phyloP scores from a whole-genome alignment of 148 eudicot genomes.

The Chenopodium suecicum region DNA sequence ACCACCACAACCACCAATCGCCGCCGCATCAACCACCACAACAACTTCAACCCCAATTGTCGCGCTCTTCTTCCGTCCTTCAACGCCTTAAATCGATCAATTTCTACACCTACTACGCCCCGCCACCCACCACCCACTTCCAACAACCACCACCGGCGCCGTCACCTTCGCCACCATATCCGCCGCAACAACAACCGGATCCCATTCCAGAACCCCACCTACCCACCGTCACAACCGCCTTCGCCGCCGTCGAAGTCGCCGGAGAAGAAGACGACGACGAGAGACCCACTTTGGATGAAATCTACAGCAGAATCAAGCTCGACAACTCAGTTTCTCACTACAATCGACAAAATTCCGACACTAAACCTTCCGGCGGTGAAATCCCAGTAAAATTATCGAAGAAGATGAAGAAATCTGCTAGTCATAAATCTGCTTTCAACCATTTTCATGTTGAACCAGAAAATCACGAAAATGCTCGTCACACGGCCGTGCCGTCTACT shows the following conservation, averaged over 20 bases:
- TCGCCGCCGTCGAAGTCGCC: background rate
- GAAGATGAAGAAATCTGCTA: conserved; percentile 76
- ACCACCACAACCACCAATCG: background rate
- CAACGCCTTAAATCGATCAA: conserved; percentile 70
- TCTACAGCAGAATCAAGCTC: conserved; percentile 46
- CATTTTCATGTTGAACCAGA: conserved; percentile 12
- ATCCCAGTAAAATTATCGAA: conserved; percentile 43
- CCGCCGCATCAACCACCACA: background rate
- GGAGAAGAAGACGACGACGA: conserved; percentile 28
- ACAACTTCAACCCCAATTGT: conserved; percentile 22
- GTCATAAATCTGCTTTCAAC: conserved; percentile 27
- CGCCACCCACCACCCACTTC: conserved; percentile 14
- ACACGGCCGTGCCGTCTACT: background rate
- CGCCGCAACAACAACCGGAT: background rate
- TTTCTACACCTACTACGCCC: conserved; percentile 38
- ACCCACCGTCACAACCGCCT: conserved; percentile 15
- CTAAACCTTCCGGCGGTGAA: conserved; percentile 44
- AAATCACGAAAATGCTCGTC: background rate
- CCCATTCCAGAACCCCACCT: conserved; percentile 20
- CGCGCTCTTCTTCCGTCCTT: conserved; percentile 56
- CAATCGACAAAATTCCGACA: conserved; percentile 59
- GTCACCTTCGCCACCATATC: background rate
- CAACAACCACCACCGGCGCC: background rate
- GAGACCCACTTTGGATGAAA: conserved; percentile 51
- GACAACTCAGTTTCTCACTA: conserved; percentile 18